Conservation (phyloP, 2,329 filamentous ascomycete species). For the Alternaria dauci region DNA sequence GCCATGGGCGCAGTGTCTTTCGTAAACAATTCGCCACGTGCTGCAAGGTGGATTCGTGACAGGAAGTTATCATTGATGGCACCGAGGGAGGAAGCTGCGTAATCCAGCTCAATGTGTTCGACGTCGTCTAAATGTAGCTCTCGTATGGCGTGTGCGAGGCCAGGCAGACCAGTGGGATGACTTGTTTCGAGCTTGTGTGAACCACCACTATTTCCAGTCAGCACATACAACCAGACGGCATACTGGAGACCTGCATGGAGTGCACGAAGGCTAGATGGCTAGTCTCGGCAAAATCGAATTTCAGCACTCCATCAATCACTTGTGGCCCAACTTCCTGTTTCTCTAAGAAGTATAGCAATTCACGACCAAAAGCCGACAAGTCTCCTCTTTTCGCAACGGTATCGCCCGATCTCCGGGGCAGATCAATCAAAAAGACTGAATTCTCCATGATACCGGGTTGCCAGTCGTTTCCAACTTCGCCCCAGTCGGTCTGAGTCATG, state of each 20-base stretch:
- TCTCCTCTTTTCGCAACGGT: conserved; percentile 36
- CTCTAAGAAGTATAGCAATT: conserved; percentile 74
- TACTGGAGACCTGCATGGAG: conserved; percentile 70
- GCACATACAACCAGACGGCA: not conserved
- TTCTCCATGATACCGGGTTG: conserved; percentile 48
- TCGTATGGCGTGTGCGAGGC: conserved; percentile 72
- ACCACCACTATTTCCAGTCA: conserved; percentile 43
- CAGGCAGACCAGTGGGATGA: conserved; percentile 73
- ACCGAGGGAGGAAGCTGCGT: conserved; percentile 82
- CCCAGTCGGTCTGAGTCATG: conserved; percentile 87
- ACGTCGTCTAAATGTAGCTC: conserved; percentile 40
- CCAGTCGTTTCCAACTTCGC: conserved; percentile 69
- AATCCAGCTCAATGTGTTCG: conserved; percentile 72
- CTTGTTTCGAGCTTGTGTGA: conserved; percentile 46
- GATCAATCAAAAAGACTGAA: conserved; percentile 88
- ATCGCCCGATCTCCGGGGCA: conserved; percentile 66
- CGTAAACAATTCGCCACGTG: conserved; percentile 52
- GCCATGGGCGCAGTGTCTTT: not conserved
- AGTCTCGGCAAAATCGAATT: conserved; percentile 84
- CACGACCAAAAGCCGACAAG: conserved; percentile 69
- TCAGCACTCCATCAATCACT: conserved; percentile 72
- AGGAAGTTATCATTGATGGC: conserved; percentile 75
- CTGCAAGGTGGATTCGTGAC: conserved; percentile 65
- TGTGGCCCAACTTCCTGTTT: conserved; percentile 71
- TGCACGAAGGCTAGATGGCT: conserved; percentile 80